phyloP scores from a whole-genome alignment of 2,329 filamentous ascomycete genomes.

The Verticillium albo-atrum region DNA sequence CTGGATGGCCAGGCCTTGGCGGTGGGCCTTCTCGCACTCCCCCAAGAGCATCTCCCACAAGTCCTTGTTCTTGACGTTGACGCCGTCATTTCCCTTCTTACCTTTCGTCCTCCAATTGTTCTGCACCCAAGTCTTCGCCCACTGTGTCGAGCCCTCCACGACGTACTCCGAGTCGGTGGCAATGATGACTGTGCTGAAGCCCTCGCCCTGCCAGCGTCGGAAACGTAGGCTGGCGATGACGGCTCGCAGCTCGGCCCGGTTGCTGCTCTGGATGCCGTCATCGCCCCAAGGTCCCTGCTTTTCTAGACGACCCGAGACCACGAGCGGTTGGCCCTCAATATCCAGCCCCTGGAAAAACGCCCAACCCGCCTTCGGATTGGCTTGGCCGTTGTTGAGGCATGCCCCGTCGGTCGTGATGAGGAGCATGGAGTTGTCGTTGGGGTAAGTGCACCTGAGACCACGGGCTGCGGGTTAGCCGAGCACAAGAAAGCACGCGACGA shows the following conservation, averaged over 20 bases:
- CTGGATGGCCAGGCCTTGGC: constrained; percentile 2
- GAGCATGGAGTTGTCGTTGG: constrained; percentile 18
- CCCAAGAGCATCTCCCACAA: constrained; percentile 45
- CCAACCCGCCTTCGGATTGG: constrained; percentile 33
- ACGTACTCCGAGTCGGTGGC: constrained; percentile 52
- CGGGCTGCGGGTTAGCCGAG: too few relatives aligned
- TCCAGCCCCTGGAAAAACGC: constrained; percentile 24
- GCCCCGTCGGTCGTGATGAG: constrained; percentile 43
- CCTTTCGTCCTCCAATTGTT: constrained; percentile 37
- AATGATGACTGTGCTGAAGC: constrained; percentile 38
- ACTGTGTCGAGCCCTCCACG: constrained; percentile 37
- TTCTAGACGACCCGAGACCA: constrained; percentile 33
- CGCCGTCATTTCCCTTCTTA: constrained; percentile 4
- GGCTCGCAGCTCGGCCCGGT: constrained; percentile 52
- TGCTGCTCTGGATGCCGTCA: constrained; percentile 35
- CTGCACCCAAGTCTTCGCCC: constrained; percentile 35
- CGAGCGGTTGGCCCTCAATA: neutral
- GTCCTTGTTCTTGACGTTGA: constrained; percentile 43
- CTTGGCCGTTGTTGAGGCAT: constrained; percentile 36
- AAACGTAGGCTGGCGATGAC: constrained; percentile 44
- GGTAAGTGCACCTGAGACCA: too few relatives aligned
- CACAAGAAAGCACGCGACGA: too few relatives aligned
- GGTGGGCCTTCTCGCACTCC: constrained; percentile 24
- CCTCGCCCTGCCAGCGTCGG: constrained; percentile 36
- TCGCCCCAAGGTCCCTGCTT: constrained; percentile 34